A percentile compares a stretch with the other conserved stretches of the same genome.
Conservation (phyloP, 768 basidiomycete species). For the Trametes coccinea region DNA sequence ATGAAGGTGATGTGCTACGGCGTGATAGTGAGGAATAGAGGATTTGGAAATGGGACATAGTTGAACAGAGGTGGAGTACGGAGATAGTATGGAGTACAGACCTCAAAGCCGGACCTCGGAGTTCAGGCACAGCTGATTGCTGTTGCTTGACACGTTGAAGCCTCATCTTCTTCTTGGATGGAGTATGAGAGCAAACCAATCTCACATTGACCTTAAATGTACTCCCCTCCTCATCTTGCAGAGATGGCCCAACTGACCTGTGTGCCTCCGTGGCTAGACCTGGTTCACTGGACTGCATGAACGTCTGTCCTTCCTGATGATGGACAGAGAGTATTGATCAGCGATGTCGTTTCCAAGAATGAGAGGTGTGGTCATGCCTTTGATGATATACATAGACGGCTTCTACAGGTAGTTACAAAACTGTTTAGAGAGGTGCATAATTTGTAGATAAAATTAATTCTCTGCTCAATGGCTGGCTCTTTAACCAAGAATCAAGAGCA, state of each 20-base stretch:
- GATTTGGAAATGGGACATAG: neutral
- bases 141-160: neutral
- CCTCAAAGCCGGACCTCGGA: neutral
- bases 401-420: neutral
- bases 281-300: no score
- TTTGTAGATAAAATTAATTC: no score
- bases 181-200: neutral
- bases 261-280: no score
- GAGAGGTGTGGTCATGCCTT: neutral
- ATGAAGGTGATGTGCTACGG: neutral
- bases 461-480: no score
- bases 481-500: no score
- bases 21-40: neutral
- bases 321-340: neutral
- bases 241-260: no score
- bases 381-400: neutral
- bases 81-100: neutral
- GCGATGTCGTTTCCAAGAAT: neutral
- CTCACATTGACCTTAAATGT: no score
- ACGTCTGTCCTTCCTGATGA: no score
- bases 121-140: neutral
- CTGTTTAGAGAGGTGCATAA: no score
- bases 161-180: neutral
- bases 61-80: neutral
- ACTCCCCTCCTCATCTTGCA: no score